Base-by-base conservation (phyloP, 768 basidiomycete species). In the Pisolithus albus region DNA sequence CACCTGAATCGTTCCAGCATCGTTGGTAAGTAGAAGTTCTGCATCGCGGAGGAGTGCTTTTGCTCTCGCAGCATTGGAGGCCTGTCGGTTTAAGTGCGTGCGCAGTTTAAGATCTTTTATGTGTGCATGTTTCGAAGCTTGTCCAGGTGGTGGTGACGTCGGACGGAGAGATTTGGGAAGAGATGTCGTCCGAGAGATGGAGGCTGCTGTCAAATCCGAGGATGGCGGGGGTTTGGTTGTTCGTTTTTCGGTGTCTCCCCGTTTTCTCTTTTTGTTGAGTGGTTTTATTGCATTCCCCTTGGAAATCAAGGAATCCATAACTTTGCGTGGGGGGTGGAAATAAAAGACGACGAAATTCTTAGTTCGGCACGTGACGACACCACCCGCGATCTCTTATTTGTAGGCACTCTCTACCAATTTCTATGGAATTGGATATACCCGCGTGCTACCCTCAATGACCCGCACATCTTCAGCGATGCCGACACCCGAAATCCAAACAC, bases 21-120 rank as follows among this genome's bases (percentile, higher is more conserved):
- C 88, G 37, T 81, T 84, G 41, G 76, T 71, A 51, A 83, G 67
- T n/a, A 90, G 72, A 59, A 88, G 70, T 47, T 85, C 85, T 19
- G 86, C 82, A 72, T 91, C 88, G 46, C 86, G 71, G 47, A 84
- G 57, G 16, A 88, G 72, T 7, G 71, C 72, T 61, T 83, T 79
- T 21, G 81, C 66, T n/a, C 83, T 74, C 4, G 81, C 82, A n/a
- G 77, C 71, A 43, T 84, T 80, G 0, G 75, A 69, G 7, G 83
- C 76, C 60, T 86, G 80, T 2, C 80, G 74, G 26, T 75, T 75
- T 1, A 94, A 72, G 56, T 85, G 77, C 4, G 80, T 72, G n/a
- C 88, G 78, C 1, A 94, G 76, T 60, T 86, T 90, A 68, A 81
- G 81, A 67, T 90, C 85, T 5, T 76, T 74, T 21, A 93, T 82